phyloP scores from a whole-genome alignment of 495 filamentous ascomycete species.

The Tuber indicum region DNA sequence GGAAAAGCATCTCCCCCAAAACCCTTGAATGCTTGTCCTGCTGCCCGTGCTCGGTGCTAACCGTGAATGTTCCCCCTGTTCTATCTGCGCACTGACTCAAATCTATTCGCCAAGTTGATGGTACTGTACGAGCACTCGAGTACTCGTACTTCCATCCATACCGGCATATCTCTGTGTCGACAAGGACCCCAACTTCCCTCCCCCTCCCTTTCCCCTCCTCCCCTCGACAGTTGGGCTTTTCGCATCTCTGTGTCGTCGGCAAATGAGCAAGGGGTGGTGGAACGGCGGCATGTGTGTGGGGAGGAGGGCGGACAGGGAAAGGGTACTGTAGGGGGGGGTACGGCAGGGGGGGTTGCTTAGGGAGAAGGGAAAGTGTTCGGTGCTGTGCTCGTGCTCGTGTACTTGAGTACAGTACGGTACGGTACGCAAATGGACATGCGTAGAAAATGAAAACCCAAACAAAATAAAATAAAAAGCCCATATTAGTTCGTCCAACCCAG shows the following conservation, averaged over 20 bases:
- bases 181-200: background rate
- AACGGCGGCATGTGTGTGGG: conserved; percentile 31
- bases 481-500: background rate
- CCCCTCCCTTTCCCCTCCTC: background rate
- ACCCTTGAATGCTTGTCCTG: conserved; percentile 5
- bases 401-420: no score
- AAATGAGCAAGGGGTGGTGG: conserved; percentile 36
- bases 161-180: conserved; percentile 3
- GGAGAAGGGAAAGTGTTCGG: background rate
- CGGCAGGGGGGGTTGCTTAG: background rate
- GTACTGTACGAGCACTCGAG: background rate
- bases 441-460: background rate
- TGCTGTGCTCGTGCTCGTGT: no score
- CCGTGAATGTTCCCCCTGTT: conserved; percentile 20
- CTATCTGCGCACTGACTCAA: conserved; percentile 30
- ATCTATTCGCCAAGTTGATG: conserved; percentile 16
- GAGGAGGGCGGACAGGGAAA: background rate
- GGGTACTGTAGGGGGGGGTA: background rate
- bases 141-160: conserved; percentile 6
- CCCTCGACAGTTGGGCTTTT: conserved; percentile 15
- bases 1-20: background rate
- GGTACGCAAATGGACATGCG: background rate
- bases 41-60: conserved; percentile 32
- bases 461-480: background rate
- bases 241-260: conserved; percentile 19